Evolutionary conservation across 192 early-diverging fungal genomes (phyloP).

Genomic region (Backusella macrospora): DNA sequence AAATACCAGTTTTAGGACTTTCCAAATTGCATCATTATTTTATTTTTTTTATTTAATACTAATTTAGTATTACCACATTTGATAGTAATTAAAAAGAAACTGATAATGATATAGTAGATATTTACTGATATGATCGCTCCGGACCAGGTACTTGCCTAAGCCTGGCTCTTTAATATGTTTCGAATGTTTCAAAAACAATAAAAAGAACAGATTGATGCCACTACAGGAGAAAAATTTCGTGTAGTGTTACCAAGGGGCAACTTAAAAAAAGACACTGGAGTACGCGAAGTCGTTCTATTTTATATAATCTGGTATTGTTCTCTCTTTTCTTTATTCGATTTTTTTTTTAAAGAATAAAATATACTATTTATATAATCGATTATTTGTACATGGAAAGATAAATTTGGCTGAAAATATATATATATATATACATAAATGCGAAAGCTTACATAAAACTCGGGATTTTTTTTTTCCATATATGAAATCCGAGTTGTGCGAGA

Average conservation of each 20-base stretch:
- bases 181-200: slow-evolving; percentile 5
- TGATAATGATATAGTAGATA: not conserved
- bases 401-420: not conserved
- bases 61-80: slow-evolving; percentile 3
- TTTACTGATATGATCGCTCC: not conserved
- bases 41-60: not conserved
- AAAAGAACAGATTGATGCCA: not conserved
- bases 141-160: not conserved
- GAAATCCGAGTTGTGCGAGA: slow-evolving; percentile 4
- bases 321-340: not conserved
- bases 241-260: not conserved
- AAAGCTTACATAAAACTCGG: not conserved
- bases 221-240: not conserved
- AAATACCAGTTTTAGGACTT: slow-evolving; percentile 10
- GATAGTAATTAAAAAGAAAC: not conserved
- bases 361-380: not conserved
- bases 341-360: not conserved
- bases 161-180: not conserved
- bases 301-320: not conserved
- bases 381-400: no score
- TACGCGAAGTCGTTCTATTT: no score
- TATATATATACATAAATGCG: not conserved
- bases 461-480: no score
- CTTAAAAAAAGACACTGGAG: not conserved
- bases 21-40: slow-evolving; percentile 3